Evolutionary conservation across 352 stramenopile species (phyloP), one percentile per base, ranked within the genome.

Genomic region (Phytophthora boehmeriae): DNA sequence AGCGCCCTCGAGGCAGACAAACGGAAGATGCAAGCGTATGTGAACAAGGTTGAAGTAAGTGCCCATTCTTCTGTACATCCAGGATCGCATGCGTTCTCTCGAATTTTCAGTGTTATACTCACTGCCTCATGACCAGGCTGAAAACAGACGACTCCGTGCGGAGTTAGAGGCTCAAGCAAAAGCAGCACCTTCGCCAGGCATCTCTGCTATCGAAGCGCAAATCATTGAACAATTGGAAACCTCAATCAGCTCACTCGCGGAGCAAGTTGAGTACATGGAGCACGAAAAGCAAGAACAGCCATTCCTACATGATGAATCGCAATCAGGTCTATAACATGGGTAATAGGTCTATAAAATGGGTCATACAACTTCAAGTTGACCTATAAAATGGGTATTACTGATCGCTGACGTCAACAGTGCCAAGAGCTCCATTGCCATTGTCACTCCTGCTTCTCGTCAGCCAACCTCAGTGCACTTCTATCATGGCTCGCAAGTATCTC

Each of bases 401-500:
- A 22, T 16, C 19, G 48, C 41, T 66, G 54, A 69, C 62, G 62
- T 70, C 61, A 69, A 65, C 61, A 69, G 19, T 46, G 20, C 38
- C 35, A 58, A 22, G 47, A 58, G 2, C 36, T 17, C 8, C 35
- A 48, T 34, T 54, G 16, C 35, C 32, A 44, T 1, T 19, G 2
- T 13, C 28, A n/a, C 5, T 13, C 16, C 13, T 20, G 25, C 38
- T 43, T 39, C 25, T 6, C 25, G 25, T 30, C 25, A 30, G 25
- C 35, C 14, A 17, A 28, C 23, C 17, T n/a, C 6, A 13, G 5
- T 4, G 16, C 19, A 27, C 39, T 5, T n/a, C 39, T 45, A 32
- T 14, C 23, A 85, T 85, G 76, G 9, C 62, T 63, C 80, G 92
- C 46, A 96, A 90, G 52, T 86, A 91, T 34, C 81, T 98, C 65